Base-by-base conservation (phyloP, 2,329 filamentous ascomycete genomes). In the Juglanconis oblonga region DNA sequence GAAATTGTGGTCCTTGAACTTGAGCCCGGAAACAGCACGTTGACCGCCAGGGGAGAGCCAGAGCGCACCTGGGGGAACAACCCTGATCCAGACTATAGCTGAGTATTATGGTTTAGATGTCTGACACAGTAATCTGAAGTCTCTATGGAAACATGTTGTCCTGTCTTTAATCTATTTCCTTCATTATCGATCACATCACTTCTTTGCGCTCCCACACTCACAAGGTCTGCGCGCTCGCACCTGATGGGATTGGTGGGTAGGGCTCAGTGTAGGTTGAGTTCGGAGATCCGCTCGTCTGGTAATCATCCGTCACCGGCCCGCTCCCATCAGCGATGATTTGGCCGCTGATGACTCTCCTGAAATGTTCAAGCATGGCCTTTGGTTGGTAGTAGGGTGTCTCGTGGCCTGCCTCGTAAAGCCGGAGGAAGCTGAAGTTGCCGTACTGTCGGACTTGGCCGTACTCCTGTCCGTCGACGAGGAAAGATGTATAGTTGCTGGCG, bases 361-460 rank as follows among this genome's bases (percentile, higher is more conserved):
- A 49, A 9, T 81, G 75, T 68, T 78, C 72, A 64, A 83, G 81
- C 61, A 82, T 73, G 61, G 77, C 45, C 45, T 49, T 32, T 10
- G 45, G 45, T 32, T 49, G 45, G 13, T 49, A 49, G 29, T 49
- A 49, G 9, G 45, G 45, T 31, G 45, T 49, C 13, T 49, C 45
- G 64, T 86, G 83, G 0, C 84, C 82, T 9, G 81, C 75, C 62
- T 85, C 78, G 66, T 83, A 84, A 24, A 86, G 76, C 0, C 83
- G 75, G 24, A 79, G 80, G 69, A 86, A 86, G n/a, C 78, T 81
- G 64, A 86, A 80, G 65, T 90, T 90, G 2, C 87, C 87, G 66
- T 83, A 87, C 68, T 91, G 87, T 1, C 87, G 79, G 59, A 83
- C 81, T 35, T 87, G 87, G 33, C 81, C 87, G 71, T 82, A 82